Evolutionary conservation across 805 yeast genomes (phyloP).

Genomic region (Naumovozyma castellii): DNA sequence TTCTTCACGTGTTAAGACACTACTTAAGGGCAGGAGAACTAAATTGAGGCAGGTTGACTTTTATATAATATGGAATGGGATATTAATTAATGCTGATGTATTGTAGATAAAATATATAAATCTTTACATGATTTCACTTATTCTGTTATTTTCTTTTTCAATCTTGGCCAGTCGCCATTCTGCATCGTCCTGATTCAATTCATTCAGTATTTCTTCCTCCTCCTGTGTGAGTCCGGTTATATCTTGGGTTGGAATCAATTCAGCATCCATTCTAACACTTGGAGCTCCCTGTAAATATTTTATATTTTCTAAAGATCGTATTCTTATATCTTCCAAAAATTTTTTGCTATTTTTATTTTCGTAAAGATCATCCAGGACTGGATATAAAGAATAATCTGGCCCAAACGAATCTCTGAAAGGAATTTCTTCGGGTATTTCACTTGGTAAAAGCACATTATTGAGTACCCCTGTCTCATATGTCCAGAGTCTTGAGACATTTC

Average conservation of each 20-base stretch:
- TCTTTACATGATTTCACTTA: conserved; percentile 24
- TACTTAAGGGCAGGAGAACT: too few relatives aligned
- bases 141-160: conserved; percentile 32
- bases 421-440: conserved; percentile 61
- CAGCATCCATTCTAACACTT: conserved; percentile 77
- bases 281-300: conserved; percentile 85
- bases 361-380: conserved; percentile 64
- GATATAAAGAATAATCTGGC: conserved; percentile 86
- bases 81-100: too few relatives aligned
- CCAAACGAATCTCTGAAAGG: conserved; percentile 80
- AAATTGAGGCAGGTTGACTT: too few relatives aligned
- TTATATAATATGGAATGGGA: too few relatives aligned
- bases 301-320: conserved; percentile 69
- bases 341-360: conserved; percentile 81
- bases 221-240: conserved; percentile 36
- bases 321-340: conserved; percentile 70
- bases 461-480: conserved; percentile 84
- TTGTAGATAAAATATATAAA: too few relatives aligned
- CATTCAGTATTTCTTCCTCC: conserved; percentile 32
- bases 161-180: conserved; percentile 29
- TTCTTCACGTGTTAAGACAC: too few relatives aligned
- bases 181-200: conserved; percentile 25
- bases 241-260: conserved; percentile 61
- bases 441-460: conserved; percentile 65
- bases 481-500: conserved; percentile 95